Evolutionary conservation across 352 stramenopile genomes (phyloP), one percentile per base, ranked within the genome.

Genomic region (Pseudoperonospora humuli): DNA sequence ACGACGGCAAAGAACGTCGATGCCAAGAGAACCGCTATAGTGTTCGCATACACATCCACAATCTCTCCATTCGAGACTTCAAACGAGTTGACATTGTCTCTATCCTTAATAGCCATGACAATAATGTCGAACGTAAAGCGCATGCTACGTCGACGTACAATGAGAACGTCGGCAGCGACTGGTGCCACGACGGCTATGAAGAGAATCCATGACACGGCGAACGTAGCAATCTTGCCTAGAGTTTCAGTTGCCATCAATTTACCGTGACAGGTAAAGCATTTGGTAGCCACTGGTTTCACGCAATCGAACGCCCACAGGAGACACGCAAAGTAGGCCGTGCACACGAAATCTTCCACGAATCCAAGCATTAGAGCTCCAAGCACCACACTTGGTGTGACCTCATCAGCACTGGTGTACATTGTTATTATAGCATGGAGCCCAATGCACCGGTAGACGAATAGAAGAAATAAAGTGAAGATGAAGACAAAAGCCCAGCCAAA

Each of bases 41-140:
- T 24, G 3, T 49, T 48, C 5, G 39, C 31, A 33, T 43, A 61
- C 0, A 28, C 44, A 9, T 56, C 32, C 2, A 29, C 39, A 7
- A 53, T 28, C 23, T 64, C 33, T 6, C 31, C 26, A 5, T 13
- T 38, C 9, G 50, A 43, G n/a, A 65, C 32, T 27, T 53, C 18
- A 36, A 49, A 40, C 4, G 25, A 19, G 37, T 50, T 49, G 4
- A 46, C 28, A 14, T 27, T 45, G 13, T 40, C 40, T 21, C 31
- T 44, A 21, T 59, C 48, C 29, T 62, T 42, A 28, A 45, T 49
- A 7, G 58, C 57, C 26, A 63, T 36, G n/a, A 60, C 64, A 17
- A 75, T 46, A 20, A 73, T 59, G 11, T 71, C 62, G 8, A 69
- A 63, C 18, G 62, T 74, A 44, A 76, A 68, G n/a, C 69, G 65